Base-by-base conservation (phyloP, 805 yeast species). In the Starmerella ratchasimensis region DNA sequence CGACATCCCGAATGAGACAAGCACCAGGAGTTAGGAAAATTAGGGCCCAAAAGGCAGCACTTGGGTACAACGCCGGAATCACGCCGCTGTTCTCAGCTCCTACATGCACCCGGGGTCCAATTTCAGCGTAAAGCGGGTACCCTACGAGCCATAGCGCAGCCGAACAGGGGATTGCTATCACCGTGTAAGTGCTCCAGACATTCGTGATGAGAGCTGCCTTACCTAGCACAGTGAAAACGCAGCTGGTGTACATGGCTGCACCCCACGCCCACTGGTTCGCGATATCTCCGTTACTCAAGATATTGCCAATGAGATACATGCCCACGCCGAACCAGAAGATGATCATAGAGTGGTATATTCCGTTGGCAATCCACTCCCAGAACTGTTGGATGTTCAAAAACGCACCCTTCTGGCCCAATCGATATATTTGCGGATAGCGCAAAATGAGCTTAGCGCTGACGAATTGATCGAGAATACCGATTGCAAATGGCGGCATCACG, bases 341-440 rank as follows among this genome's bases (percentile, higher is more conserved):
- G 17, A 90, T 64, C 2, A 83, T 81, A 10, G 95, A 82, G 56
- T 90, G 99, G 59, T 73, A 90, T 54, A 90, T 88, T 0, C 98
- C 99, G 58, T 90, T 93, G 35, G 75, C 62, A 31, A 90, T 81
- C 98, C 98, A 90, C 15, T 94, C 81, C 97, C 97, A 88, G 58
- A 90, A 90, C 28, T 84, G 84, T 4, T 74, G 67, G 10, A 84
- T 94, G 49, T 88, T 88, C 63, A 90, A 82, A 53, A 90, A 90
- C 39, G 71, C 76, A 15, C 93, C 80, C 44, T 72, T 65, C 59
- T 88, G 96, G 5, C 99, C 98, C 30, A 90, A 63, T 53, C 77
- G 80, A 60, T 93, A 90, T 34, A 93, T 63, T 53, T 81, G 94
- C 0, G 99, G 97, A 55, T 93, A 93, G 39, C 90, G 71, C 49